These are phyloP conservation scores for Melanomma pulvis-pyrius DNA, from an alignment of 495 filamentous ascomycete species.

Conservation along the genomic window DNA sequence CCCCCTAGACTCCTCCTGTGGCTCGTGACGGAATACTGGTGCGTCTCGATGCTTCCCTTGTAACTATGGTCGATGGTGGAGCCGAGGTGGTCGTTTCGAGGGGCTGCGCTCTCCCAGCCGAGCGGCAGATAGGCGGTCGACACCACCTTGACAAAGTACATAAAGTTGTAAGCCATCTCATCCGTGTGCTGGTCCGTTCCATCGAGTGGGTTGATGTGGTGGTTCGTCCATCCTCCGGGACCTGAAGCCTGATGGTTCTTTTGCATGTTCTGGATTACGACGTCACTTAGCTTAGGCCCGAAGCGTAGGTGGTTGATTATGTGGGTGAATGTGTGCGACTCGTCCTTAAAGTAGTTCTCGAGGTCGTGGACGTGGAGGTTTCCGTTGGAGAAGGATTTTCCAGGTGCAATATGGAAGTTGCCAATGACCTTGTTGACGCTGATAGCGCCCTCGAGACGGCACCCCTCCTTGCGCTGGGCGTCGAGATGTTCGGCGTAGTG, in stretches of 20 bases:
- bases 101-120: conserved; percentile 65
- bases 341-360: conserved; percentile 81
- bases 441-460: conserved; percentile 88
- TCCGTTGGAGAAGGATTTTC: conserved; percentile 87
- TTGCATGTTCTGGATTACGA: conserved; percentile 64
- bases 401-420: conserved; percentile 98
- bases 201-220: conserved; percentile 93
- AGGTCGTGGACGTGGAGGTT: conserved; percentile 98
- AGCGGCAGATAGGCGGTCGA: conserved; percentile 91
- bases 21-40: conserved; percentile 96
- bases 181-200: conserved; percentile 72
- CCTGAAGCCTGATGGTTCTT: conserved; percentile 52
- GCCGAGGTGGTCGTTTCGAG: conserved; percentile 42
- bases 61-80: conserved; percentile 62
- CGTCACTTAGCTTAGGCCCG: conserved; percentile 84
- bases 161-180: conserved; percentile 88
- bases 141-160: conserved; percentile 99
- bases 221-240: conserved; percentile 69
- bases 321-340: conserved; percentile 84
- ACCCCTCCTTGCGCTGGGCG: conserved; percentile 85
- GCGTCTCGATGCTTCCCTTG: conserved; percentile 88
- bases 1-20: conserved; percentile 85
- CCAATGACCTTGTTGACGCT: conserved; percentile 97
- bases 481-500: conserved; percentile 87
- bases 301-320: conserved; percentile 89